A percentile compares a stretch with the other conserved stretches of the same genome.
phyloP scores from a whole-genome alignment of 192 early-diverging fungal genomes.

The Linnemannia elongata region DNA sequence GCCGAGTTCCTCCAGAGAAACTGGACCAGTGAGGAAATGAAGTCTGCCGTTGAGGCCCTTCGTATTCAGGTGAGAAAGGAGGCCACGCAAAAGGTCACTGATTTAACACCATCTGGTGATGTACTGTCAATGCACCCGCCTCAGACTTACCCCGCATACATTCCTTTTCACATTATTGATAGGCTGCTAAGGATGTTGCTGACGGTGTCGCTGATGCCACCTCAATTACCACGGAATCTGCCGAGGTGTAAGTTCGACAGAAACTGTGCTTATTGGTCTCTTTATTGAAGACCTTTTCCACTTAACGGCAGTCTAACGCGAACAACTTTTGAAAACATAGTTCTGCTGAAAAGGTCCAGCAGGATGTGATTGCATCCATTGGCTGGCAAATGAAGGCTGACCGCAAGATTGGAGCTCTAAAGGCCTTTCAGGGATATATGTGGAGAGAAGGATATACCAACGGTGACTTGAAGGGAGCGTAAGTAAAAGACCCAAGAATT shows the following conservation, averaged over 20 bases:
- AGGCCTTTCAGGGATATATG: conserved; percentile 96
- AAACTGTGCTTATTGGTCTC: not conserved
- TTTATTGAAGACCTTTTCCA: not conserved
- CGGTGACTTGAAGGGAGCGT: conserved; percentile 83
- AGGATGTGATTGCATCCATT: conserved; percentile 77
- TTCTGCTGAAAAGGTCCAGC: conserved; percentile 61
- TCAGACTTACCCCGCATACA: not conserved
- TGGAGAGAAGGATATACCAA: conserved; percentile 89
- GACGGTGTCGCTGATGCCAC: conserved; percentile 56
- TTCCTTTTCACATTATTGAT: not conserved
- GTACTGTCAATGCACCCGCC: not conserved
- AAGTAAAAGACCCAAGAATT: conserved; percentile 47
- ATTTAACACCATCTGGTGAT: not conserved
- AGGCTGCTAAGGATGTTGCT: conserved; percentile 64
- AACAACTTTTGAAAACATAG: conserved; percentile 19
- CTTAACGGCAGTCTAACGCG: not conserved
- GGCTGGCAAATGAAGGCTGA: conserved; percentile 88
- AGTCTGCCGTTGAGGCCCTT: conserved; percentile 59
- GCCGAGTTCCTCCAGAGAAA: conserved; percentile 74
- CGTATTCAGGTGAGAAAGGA: conserved; percentile 63
- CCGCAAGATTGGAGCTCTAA: conserved; percentile 92
- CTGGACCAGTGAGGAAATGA: conserved; percentile 62
- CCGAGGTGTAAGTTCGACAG: conserved; percentile 35
- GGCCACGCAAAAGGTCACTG: not conserved
- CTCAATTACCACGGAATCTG: conserved; percentile 58